Evolutionary conservation across 192 early-diverging fungal species (phyloP).

Genomic region (Backusella australiensis): DNA sequence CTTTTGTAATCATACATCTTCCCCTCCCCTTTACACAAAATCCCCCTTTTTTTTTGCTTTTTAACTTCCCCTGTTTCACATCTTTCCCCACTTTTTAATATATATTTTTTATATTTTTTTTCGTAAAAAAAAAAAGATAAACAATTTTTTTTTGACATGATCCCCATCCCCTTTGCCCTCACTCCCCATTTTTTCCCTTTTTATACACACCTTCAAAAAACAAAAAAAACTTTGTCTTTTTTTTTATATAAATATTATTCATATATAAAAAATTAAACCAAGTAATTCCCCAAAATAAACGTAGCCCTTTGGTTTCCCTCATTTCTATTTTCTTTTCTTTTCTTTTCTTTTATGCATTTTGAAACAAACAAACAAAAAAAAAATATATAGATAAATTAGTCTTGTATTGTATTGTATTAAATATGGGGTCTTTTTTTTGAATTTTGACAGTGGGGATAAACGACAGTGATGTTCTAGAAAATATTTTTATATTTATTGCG

Average conservation of each 20-base stretch:
- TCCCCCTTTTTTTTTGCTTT: conserved; percentile 16
- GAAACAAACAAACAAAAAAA: not conserved
- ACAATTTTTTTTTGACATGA: not conserved
- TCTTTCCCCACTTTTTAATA: conserved; percentile 27
- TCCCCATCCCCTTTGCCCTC: not conserved
- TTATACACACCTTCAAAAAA: not conserved
- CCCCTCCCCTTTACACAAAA: too few species aligned
- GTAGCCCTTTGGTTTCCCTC: not conserved
- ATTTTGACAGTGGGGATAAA: too few species aligned
- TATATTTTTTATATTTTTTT: conserved; percentile 14
- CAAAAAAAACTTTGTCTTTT: not conserved
- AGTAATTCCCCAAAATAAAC: not conserved
- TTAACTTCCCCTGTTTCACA: not conserved
- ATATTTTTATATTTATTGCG: too few species aligned
- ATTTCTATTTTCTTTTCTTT: not conserved
- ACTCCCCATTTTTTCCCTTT: conserved; percentile 2
- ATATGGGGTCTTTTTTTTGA: too few species aligned
- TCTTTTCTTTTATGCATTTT: not conserved
- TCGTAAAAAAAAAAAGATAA: not conserved
- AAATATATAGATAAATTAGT: too few species aligned
- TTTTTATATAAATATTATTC: not conserved
- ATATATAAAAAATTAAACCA: not conserved
- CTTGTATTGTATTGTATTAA: too few species aligned
- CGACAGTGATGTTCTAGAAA: too few species aligned
- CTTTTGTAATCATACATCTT: conserved; percentile 22